Evolutionary conservation across 2,329 filamentous ascomycete genomes (phyloP).

Genomic region (Colletotrichum tanaceti): DNA sequence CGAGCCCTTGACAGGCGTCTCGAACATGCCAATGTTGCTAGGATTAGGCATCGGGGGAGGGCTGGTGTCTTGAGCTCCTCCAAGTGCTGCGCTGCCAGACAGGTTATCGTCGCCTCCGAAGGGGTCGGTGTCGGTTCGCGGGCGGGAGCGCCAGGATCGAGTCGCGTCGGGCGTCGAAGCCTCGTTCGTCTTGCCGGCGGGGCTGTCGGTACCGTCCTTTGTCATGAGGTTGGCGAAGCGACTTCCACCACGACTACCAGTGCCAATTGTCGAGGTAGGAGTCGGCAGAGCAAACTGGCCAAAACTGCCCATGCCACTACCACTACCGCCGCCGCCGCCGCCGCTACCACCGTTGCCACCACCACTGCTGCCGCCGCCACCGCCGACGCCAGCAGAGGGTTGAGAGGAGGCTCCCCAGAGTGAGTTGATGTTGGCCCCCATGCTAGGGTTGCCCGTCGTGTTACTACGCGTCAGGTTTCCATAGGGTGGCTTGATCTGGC

Average conservation of each 20-base stretch:
- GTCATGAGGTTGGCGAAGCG: conserved; percentile 86
- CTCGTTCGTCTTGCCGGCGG: conserved; percentile 61
- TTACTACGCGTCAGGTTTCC: conserved; percentile 65
- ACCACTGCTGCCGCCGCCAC: conserved; percentile 49
- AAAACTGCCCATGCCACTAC: conserved; percentile 80
- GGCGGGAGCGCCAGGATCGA: conserved; percentile 68
- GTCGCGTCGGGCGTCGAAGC: conserved; percentile 53
- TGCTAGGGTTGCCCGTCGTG: conserved; percentile 60
- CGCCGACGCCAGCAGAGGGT: conserved; percentile 41
- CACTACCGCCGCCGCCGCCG: conserved; percentile 49
- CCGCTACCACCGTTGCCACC: conserved; percentile 49
- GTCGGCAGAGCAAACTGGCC: conserved; percentile 84
- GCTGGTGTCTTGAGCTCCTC: conserved; percentile 78
- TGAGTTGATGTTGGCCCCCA: conserved; percentile 55
- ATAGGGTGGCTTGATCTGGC: conserved; percentile 53
- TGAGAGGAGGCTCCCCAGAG: conserved; percentile 54
- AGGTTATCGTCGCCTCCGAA: conserved; percentile 77
- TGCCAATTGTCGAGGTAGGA: conserved; percentile 63
- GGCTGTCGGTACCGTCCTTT: conserved; percentile 79
- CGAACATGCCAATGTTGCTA: conserved; percentile 57
- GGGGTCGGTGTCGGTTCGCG: conserved; percentile 79
- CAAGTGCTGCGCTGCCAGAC: conserved; percentile 78
- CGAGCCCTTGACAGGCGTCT: conserved; percentile 66
- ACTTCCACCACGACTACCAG: conserved; percentile 80
- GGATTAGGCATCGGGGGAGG: conserved; percentile 51